phyloP scores from a whole-genome alignment of 257 asterid genomes.

The Solanum sparsipilum region DNA sequence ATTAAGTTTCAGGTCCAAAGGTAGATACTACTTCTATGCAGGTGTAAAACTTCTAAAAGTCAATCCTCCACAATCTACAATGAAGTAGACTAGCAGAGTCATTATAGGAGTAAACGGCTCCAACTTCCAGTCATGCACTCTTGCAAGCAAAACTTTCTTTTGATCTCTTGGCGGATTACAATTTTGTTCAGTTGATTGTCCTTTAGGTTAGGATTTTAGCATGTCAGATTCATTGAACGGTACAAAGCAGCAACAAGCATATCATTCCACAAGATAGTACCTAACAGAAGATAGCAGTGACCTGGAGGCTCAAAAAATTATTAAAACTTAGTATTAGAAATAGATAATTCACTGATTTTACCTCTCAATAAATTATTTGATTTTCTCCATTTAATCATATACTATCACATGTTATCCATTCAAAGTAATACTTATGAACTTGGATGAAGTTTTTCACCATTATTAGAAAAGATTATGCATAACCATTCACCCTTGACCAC shows the following conservation, averaged over 20 bases:
- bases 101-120: neutral
- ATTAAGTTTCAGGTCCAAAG: neutral
- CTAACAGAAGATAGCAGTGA: neutral
- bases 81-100: neutral
- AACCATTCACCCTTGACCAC: neutral
- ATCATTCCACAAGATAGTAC: neutral
- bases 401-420: neutral
- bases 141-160: neutral
- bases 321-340: neutral
- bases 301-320: neutral
- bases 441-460: neutral
- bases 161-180: neutral
- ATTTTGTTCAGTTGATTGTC: neutral
- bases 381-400: neutral
- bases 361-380: neutral
- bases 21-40: neutral
- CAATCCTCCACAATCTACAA: neutral
- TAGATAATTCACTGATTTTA: neutral
- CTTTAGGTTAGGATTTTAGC: neutral
- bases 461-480: neutral
- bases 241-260: neutral
- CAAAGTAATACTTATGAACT: neutral
- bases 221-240: neutral
- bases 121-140: neutral
- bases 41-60: neutral